Percentiles rank a stretch among this genome's conserved stretches.
phyloP scores from a whole-genome alignment of 2,329 filamentous ascomycete genomes.

The Cladophialophora yegresii region DNA sequence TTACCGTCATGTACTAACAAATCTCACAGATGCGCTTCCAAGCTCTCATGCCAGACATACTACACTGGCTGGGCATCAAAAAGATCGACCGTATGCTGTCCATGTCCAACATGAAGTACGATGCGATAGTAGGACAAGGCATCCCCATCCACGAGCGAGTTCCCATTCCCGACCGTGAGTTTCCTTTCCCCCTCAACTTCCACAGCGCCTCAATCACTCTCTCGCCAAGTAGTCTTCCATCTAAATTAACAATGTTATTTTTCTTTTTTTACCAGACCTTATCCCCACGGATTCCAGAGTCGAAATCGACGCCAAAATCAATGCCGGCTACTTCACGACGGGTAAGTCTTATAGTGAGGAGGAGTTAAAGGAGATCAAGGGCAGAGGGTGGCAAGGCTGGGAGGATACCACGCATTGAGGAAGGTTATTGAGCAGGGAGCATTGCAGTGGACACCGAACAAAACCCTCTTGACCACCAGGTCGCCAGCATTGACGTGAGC shows the following conservation, averaged over 20 bases:
- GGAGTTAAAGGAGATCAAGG: constrained; percentile 80
- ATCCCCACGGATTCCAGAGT: constrained; percentile 93
- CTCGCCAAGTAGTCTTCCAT: constrained; percentile 89
- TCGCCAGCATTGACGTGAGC: too few relatives aligned
- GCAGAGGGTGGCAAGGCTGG: constrained; percentile 65
- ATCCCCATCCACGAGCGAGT: constrained; percentile 82
- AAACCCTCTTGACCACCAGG: too few relatives aligned
- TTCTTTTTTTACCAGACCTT: constrained; percentile 57
- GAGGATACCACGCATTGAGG: constrained; percentile 26
- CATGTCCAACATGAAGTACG: constrained; percentile 79
- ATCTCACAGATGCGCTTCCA: constrained; percentile 78
- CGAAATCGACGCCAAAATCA: constrained; percentile 98
- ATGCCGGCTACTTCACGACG: constrained; percentile 82
- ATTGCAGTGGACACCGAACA: too few relatives aligned
- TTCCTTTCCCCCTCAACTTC: too few relatives aligned
- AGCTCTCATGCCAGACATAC: constrained; percentile 94
- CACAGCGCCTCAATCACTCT: constrained; percentile 79
- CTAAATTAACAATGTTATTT: constrained; percentile 71
- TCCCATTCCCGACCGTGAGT: constrained; percentile 71
- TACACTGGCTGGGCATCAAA: constrained; percentile 97
- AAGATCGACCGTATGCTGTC: constrained; percentile 98
- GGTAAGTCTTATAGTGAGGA: constrained; percentile 84
- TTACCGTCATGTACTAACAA: constrained; percentile 61
- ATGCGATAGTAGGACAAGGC: constrained; percentile 54
- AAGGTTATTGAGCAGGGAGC: too few relatives aligned